phyloP scores from a whole-genome alignment of 352 stramenopile genomes.

The Phytopythium montanum region DNA sequence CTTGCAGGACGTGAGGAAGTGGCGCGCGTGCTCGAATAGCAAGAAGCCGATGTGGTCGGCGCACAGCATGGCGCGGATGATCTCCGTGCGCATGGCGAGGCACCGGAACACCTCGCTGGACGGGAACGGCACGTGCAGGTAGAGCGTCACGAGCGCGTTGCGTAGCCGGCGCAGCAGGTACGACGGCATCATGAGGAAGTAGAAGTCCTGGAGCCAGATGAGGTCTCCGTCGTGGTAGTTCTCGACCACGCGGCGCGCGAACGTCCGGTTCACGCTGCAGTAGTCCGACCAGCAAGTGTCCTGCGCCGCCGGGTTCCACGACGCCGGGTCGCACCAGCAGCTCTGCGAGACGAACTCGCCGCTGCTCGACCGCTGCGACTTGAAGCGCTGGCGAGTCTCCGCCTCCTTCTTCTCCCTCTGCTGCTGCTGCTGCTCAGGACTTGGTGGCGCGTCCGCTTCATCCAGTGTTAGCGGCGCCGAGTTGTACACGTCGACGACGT shows the following conservation, averaged over 20 bases:
- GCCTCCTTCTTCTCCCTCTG: slow-evolving; percentile 2
- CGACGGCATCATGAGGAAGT: slow-evolving; percentile 96
- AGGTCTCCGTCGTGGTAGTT: slow-evolving; percentile 81
- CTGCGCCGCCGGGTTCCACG: slow-evolving; percentile 77
- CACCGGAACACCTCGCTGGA: slow-evolving; percentile 98
- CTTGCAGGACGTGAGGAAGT: slow-evolving; percentile 91
- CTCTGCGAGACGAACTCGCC: slow-evolving; percentile 13
- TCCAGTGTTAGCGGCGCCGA: slow-evolving; percentile 65
- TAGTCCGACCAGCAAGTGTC: slow-evolving; percentile 79
- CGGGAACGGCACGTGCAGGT: slow-evolving; percentile 98
- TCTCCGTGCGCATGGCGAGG: slow-evolving; percentile 86
- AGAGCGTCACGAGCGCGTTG: slow-evolving; percentile 94
- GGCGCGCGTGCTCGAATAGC: slow-evolving; percentile 91
- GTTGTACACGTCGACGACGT: slow-evolving; percentile 96
- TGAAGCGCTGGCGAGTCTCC: too few species aligned
- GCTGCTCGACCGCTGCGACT: not conserved
- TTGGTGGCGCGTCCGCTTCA: slow-evolving; percentile 11
- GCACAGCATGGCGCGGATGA: slow-evolving; percentile 88
- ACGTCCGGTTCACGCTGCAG: slow-evolving; percentile 71
- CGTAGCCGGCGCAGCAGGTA: slow-evolving; percentile 92
- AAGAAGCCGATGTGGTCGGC: slow-evolving; percentile 93
- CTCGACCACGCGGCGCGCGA: slow-evolving; percentile 54
- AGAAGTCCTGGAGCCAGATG: slow-evolving; percentile 98
- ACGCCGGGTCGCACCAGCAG: slow-evolving; percentile 56
- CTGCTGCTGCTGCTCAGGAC: not conserved